phyloP scores from a whole-genome alignment of 2,329 filamentous ascomycete genomes.

The Fusarium pilosicola region DNA sequence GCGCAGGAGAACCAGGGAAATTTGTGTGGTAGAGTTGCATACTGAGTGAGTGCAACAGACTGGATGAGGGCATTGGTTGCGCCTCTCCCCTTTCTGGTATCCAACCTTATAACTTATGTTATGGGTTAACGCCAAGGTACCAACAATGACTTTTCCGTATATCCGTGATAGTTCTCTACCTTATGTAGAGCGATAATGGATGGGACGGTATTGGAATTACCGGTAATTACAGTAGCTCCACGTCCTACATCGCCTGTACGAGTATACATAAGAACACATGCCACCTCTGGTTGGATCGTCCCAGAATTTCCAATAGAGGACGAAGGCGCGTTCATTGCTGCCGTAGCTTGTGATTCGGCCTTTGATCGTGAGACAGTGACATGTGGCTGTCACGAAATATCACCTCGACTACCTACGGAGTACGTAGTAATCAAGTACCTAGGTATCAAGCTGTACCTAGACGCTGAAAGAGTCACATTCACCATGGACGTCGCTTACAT shows the following conservation, averaged over 20 bases:
- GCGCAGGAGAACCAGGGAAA: neutral
- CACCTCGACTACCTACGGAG: neutral
- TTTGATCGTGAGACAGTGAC: constrained; percentile 6
- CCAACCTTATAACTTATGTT: neutral
- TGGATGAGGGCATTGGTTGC: neutral
- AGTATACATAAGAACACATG: neutral
- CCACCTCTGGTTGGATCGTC: neutral
- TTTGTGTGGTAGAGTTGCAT: neutral
- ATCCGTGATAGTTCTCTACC: neutral
- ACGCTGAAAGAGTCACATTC: neutral
- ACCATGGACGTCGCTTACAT: neutral
- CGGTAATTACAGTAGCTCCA: neutral
- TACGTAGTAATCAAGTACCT: no score
- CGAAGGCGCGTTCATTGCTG: constrained; percentile 4
- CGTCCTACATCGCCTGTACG: neutral
- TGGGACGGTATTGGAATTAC: neutral
- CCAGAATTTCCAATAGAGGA: neutral
- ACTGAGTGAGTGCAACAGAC: neutral
- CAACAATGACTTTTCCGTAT: neutral
- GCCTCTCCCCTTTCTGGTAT: neutral
- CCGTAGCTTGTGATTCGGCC: constrained; percentile 2
- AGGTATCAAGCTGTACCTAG: neutral
- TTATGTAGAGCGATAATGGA: neutral
- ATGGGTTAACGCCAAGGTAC: neutral
- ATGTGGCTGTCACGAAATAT: constrained; percentile 5